These are phyloP conservation scores for Gymnopilus dilepis DNA, from an alignment of 768 basidiomycete species.

Conservation along the genomic window DNA sequence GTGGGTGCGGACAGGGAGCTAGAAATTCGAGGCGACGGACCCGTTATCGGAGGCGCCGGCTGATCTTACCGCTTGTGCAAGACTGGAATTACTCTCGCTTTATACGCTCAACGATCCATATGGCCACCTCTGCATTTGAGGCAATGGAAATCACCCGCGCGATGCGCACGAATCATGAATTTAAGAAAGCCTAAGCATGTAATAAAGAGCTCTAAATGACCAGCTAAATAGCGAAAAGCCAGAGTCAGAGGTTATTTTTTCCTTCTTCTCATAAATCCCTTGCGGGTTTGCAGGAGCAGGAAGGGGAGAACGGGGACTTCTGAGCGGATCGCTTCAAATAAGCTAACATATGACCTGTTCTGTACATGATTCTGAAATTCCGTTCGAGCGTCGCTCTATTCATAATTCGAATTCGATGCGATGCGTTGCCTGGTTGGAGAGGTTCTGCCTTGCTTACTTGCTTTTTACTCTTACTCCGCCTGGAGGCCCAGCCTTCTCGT, in stretches of 20 bases:
- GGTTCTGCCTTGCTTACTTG: too few species aligned
- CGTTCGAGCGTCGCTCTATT: too few species aligned
- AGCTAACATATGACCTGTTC: slow-evolving; percentile 21
- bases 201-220: slow-evolving; percentile 3
- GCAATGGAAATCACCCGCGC: not conserved
- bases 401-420: not conserved
- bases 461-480: not conserved
- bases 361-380: not conserved
- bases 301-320: not conserved
- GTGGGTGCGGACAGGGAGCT: too few species aligned
- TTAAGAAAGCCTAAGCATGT: slow-evolving; percentile 10
- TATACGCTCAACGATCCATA: not conserved
- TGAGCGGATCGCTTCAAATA: slow-evolving; percentile 35
- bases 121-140: not conserved
- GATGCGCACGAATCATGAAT: slow-evolving; percentile 7
- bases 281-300: too few species aligned
- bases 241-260: not conserved
- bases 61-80: too few species aligned
- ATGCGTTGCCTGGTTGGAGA: too few species aligned
- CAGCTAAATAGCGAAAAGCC: slow-evolving; percentile 5
- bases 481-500: not conserved
- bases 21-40: too few species aligned
- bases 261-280: not conserved
- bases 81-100: not conserved
- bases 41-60: too few species aligned